Conservation (phyloP, 495 filamentous ascomycete species). For the Parmelia sp. region DNA sequence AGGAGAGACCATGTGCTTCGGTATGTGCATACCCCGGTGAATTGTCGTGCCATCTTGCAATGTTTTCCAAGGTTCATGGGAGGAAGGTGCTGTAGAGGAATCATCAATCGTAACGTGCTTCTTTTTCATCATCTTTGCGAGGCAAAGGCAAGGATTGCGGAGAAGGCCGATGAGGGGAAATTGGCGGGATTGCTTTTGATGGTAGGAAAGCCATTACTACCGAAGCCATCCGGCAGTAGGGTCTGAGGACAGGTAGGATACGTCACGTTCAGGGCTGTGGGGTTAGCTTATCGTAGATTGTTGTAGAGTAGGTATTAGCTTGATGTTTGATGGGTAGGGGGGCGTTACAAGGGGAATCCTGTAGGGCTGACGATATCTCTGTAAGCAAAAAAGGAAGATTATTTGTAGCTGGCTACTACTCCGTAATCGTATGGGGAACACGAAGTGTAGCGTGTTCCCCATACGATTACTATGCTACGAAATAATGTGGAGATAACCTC, state of each 20-base stretch:
- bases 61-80: background rate
- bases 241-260: background rate
- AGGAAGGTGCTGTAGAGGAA: slow-evolving; percentile 8
- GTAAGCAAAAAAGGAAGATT: no score
- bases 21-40: slow-evolving; percentile 22
- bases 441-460: no score
- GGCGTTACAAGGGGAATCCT: background rate
- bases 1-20: slow-evolving; percentile 38
- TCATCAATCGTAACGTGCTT: slow-evolving; percentile 20
- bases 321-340: background rate
- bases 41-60: slow-evolving; percentile 3
- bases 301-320: background rate
- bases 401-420: no score
- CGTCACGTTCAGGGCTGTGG: background rate
- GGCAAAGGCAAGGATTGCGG: background rate
- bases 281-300: background rate
- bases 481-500: no score
- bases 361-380: background rate
- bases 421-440: no score
- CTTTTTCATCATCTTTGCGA: slow-evolving; percentile 11
- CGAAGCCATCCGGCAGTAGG: background rate
- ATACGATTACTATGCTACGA: no score
- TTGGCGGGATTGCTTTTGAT: background rate
- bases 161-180: background rate
- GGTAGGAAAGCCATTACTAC: background rate